Evolutionary conservation across 2,329 filamentous ascomycete species (phyloP), one percentile per base, ranked within the genome.

Genomic region (Emydomyces testavorans): DNA sequence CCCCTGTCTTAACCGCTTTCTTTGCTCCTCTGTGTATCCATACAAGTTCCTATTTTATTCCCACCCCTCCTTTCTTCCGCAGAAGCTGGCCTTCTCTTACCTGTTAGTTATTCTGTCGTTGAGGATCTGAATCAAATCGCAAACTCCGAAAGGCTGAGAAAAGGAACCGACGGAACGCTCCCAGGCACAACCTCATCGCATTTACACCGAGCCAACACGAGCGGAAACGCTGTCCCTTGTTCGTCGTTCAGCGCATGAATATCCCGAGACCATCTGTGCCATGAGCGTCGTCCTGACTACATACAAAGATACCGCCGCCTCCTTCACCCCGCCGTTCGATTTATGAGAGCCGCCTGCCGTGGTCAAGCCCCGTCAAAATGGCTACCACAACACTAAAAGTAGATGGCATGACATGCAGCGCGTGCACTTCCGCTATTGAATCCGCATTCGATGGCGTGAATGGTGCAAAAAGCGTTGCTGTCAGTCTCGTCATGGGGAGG

Each of bases 361-460:
- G 4, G 2, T 15, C 28, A 18, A 26, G 24, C 8, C 29, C 26
- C 29, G 45, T 48, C 20, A 20, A 40, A 8, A 83, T 93, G 79
- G 86, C 86, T 32, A 94, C 85, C 10, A 96, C 92, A 26, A 95
- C 89, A 16, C 70, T 98, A 52, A 85, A 83, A 60, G 83, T 98
- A 34, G 87, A 84, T 56, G 92, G 92, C 57, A 98, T 76, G 72
- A 77, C 74, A 54, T 98, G 92, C 69, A 89, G 90, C 62, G 83
- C 90, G 57, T 98, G 92, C 65, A 95, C 90, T 23, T 93, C 89
- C 37, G 83, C 92, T n/a, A 83, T 98, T 57, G 90, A 96, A 73
- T 79, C 83, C 51, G 92, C 85, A 56, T 94, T 98, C 69, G 83
- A 86, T 59, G 79, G 77, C 55, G 76, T 94, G 4, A 74, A 83